Base-by-base conservation (phyloP, 768 basidiomycete genomes). In the Rhizopogon vinicolor region DNA sequence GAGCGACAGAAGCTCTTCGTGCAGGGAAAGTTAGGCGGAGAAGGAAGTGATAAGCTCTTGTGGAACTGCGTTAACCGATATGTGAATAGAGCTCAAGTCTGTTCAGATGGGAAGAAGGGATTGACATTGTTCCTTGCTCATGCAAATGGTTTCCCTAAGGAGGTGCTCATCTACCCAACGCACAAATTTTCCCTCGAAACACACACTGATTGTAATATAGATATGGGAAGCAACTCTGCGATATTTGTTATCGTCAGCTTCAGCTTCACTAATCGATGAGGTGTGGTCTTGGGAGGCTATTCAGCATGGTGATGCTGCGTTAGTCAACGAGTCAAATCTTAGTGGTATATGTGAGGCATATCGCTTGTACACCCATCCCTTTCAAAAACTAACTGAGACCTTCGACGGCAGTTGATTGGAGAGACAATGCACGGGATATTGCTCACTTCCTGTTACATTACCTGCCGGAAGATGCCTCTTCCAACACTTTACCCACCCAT, bases 61-160 rank as follows among this genome's bases (percentile, higher is more conserved):
- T 91, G 89, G 88, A 84, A 80, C 51, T 85, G 80, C 52, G 65
- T 85, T 39, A 90, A 93, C 63, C 81, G 90, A 40, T 92, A 87
- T 66, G 79, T 80, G 29, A 75, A 74, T 60, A 35, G 29, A 49
- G 54, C 56, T 54, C 66, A 63, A 25, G 33, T 44, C 10, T 35
- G 53, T 31, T 18, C 14, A 31, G 44, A 42, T 9, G 33, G 22
- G 19, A 41, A 25, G 3, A 5, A 13, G 9, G 82, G 87, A 0
- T 51, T 89, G 9, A 94, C 91, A 0, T 70, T 96, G 50, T 80
- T 94, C 58, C 75, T 90, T 48, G 81, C 83, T 3, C 93, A 94
- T 67, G 91, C 91, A 2, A 95, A 91, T 68, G 92, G 93, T 1
- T 87, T 95, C 61, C 82, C 82, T 46, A 95, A 93, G 68, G 92